These are phyloP conservation scores for Elasticomyces elasticus DNA, from an alignment of 495 filamentous ascomycete genomes.

Conservation along the genomic window DNA sequence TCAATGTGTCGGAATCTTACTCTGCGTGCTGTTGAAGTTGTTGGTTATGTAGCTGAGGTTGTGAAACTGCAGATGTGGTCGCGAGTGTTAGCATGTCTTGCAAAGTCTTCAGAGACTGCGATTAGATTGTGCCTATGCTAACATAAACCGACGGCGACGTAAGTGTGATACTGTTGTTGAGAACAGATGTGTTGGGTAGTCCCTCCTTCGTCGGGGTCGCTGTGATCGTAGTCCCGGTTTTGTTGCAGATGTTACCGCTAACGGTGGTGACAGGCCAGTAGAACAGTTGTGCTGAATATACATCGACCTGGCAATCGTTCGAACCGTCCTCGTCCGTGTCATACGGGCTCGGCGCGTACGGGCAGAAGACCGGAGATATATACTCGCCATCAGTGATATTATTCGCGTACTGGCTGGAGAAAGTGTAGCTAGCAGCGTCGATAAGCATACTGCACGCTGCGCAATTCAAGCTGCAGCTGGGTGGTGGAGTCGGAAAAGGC, in stretches of 20 bases:
- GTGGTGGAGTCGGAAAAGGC: neutral
- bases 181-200: neutral
- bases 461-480: neutral
- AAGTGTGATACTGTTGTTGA: neutral
- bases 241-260: neutral
- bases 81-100: no score
- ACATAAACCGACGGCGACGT: constrained; percentile 1
- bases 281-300: neutral
- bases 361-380: neutral
- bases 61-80: neutral
- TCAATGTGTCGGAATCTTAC: no score
- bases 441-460: neutral
- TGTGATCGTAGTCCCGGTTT: neutral
- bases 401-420: neutral
- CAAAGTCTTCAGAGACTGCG: no score
- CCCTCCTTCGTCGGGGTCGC: neutral
- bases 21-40: no score
- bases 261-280: neutral
- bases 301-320: neutral
- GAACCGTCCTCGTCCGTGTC: neutral
- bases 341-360: neutral
- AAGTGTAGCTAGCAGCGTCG: neutral
- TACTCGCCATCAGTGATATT: neutral
- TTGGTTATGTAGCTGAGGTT: neutral
- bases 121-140: neutral